Evolutionary conservation across 75 land plant genomes (phyloP).

Genomic region (Azolla pinnata): DNA sequence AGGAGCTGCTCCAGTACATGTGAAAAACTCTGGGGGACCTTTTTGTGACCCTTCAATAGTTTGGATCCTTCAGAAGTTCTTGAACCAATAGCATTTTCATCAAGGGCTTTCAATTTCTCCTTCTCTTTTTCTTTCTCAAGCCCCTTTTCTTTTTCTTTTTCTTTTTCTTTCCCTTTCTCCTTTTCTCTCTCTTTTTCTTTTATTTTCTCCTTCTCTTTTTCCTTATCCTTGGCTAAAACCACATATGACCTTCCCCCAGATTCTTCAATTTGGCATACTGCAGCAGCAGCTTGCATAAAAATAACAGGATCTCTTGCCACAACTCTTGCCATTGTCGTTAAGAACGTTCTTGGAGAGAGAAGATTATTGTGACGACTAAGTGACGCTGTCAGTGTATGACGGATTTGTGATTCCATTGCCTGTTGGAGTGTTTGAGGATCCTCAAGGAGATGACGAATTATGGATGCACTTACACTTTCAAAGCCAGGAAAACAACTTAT

Average conservation of each 20-base stretch:
- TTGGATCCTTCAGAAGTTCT: constrained; percentile 36
- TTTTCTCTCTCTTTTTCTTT: constrained; percentile 26
- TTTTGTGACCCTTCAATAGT: constrained; percentile 50
- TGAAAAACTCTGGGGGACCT: constrained; percentile 64
- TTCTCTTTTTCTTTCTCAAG: constrained; percentile 32
- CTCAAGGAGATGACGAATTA: constrained; percentile 85
- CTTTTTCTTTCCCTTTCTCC: constrained; percentile 28
- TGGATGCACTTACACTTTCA: constrained; percentile 74
- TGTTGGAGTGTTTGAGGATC: constrained; percentile 92
- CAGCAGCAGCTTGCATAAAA: constrained; percentile 79
- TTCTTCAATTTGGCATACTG: constrained; percentile 69
- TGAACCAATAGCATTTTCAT: constrained; percentile 19
- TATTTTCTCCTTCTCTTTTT: constrained; percentile 50
- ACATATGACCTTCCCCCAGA: constrained; percentile 52
- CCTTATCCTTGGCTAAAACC: constrained; percentile 72
- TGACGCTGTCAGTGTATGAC: constrained; percentile 49
- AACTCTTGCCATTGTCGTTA: constrained; percentile 83
- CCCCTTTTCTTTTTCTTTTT: constrained; percentile 43
- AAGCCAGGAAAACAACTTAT: constrained; percentile 70
- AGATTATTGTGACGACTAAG: constrained; percentile 48
- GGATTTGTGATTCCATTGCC: constrained; percentile 95
- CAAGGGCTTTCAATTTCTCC: too few relatives aligned
- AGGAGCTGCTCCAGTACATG: constrained; percentile 82
- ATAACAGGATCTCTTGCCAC: constrained; percentile 73
- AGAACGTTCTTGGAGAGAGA: constrained; percentile 48